Percentiles rank a stretch among this genome's conserved stretches.
These are phyloP conservation scores for Fomes fomentarius DNA, from an alignment of 1,284 basidiomycete genomes.

Conservation along the genomic window DNA sequence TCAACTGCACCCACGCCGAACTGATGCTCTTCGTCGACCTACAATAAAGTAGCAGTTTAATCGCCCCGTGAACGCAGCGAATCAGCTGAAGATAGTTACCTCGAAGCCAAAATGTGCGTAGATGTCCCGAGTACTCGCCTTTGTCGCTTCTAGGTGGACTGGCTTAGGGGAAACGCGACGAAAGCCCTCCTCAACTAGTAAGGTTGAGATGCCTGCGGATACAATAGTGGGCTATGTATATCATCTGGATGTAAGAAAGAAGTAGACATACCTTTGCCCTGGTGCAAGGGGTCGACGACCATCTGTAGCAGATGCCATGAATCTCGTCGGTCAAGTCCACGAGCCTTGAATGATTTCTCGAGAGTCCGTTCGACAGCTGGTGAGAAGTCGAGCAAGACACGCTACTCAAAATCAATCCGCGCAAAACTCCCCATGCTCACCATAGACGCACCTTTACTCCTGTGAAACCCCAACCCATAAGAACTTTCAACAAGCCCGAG, in stretches of 20 bases:
- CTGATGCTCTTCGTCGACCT: slow-evolving; percentile 23
- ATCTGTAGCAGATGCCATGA: slow-evolving; percentile 22
- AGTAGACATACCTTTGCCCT: slow-evolving; percentile 11
- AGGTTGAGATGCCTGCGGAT: neutral
- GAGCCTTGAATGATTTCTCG: slow-evolving; percentile 13
- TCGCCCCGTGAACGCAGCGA: neutral
- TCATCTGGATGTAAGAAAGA: no score
- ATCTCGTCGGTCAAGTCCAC: slow-evolving; percentile 8
- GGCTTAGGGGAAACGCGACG: slow-evolving; percentile 16
- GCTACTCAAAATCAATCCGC: no score
- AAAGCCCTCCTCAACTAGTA: neutral
- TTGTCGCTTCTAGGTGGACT: slow-evolving; percentile 25
- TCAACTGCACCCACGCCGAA: slow-evolving; percentile 24
- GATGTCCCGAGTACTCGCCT: slow-evolving; percentile 19
- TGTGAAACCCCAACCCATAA: slow-evolving; percentile 7
- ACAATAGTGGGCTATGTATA: neutral
- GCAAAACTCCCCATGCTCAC: neutral
- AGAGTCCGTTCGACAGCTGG: slow-evolving; percentile 11
- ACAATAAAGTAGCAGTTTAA: no score
- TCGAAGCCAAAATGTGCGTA: slow-evolving; percentile 26
- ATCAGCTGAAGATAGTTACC: neutral
- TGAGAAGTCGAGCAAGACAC: slow-evolving; percentile 2
- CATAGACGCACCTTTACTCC: slow-evolving; percentile 2
- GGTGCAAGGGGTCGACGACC: slow-evolving; percentile 15
- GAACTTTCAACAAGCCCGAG: slow-evolving; percentile 4